Evolutionary conservation across 805 yeast genomes (phyloP).

Genomic region (Spathaspora sp.): DNA sequence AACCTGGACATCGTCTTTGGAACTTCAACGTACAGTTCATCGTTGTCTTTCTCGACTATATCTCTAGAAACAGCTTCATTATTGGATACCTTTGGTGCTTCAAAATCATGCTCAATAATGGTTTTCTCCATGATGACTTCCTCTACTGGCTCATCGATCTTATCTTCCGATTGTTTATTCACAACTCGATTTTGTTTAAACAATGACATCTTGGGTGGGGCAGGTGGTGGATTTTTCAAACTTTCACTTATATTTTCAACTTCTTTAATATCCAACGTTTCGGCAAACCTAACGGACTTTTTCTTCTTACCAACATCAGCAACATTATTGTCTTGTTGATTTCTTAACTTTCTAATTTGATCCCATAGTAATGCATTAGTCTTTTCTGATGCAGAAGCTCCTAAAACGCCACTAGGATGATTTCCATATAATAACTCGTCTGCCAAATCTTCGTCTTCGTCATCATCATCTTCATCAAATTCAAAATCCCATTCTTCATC

Average conservation of each 20-base stretch:
- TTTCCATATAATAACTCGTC: conserved; percentile 15
- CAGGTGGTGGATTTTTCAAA: conserved; percentile 21
- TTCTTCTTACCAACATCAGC: conserved; percentile 12
- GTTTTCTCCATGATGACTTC: not conserved
- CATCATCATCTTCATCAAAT: conserved; percentile 26
- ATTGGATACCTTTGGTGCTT: not conserved
- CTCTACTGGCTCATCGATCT: conserved; percentile 1
- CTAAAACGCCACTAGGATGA: not conserved
- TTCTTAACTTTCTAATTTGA: conserved; percentile 30
- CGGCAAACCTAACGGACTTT: conserved; percentile 55
- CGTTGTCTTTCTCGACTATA: not conserved
- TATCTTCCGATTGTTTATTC: conserved; percentile 13
- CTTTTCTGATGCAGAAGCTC: not conserved
- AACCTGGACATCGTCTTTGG: conserved; percentile 9
- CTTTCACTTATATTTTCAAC: conserved; percentile 55
- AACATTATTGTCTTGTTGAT: not conserved
- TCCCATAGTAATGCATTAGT: conserved; percentile 33
- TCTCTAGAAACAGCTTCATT: not conserved
- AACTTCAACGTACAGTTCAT: not conserved
- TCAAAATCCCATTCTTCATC: conserved; percentile 38
- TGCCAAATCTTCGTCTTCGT: conserved; percentile 29
- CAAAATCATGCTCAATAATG: not conserved
- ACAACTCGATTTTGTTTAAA: conserved; percentile 13
- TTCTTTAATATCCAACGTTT: conserved; percentile 52
- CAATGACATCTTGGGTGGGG: conserved; percentile 4